phyloP scores from a whole-genome alignment of 1,139 yeast genomes.

The Yamadazyma dushanensis region DNA sequence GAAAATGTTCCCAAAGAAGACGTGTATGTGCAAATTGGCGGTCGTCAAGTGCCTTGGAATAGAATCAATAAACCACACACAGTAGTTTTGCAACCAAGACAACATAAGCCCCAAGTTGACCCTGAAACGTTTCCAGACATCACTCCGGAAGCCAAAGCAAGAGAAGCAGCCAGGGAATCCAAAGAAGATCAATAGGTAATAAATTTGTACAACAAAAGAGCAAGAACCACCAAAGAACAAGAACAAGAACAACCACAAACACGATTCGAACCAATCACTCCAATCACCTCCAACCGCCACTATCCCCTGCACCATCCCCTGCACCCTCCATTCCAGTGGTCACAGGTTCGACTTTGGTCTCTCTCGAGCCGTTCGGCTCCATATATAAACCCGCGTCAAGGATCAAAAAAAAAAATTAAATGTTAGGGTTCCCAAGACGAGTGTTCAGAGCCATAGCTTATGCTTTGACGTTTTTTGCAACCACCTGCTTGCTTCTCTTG shows the following conservation, averaged over 20 bases:
- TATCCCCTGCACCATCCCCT: not conserved
- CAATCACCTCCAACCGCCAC: too few species aligned
- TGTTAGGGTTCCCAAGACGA: conserved; percentile 27
- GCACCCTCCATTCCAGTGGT: too few species aligned
- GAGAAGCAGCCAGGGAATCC: conserved; percentile 20
- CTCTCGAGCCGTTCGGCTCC: too few species aligned
- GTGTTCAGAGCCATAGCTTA: conserved; percentile 27
- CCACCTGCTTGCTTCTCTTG: conserved; percentile 24
- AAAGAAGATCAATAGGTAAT: not conserved
- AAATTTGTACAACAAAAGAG: too few species aligned
- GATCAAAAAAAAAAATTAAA: conserved; percentile 6
- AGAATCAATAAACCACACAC: conserved; percentile 44
- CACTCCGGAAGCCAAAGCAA: conserved; percentile 30
- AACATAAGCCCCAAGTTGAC: conserved; percentile 29
- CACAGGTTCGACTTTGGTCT: too few species aligned
- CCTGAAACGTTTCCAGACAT: conserved; percentile 25
- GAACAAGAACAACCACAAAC: too few species aligned
- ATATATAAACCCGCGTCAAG: too few species aligned
- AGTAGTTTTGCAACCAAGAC: conserved; percentile 33
- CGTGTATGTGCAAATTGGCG: conserved; percentile 35
- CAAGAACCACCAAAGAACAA: too few species aligned
- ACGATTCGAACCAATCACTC: too few species aligned
- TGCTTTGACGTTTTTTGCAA: conserved; percentile 16
- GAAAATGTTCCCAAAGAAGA: conserved; percentile 25
- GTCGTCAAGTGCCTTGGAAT: conserved; percentile 37